Evolutionary conservation across 495 filamentous ascomycete species (phyloP), one percentile per base, ranked within the genome.

Genomic region (Penicilliopsis zonata): DNA sequence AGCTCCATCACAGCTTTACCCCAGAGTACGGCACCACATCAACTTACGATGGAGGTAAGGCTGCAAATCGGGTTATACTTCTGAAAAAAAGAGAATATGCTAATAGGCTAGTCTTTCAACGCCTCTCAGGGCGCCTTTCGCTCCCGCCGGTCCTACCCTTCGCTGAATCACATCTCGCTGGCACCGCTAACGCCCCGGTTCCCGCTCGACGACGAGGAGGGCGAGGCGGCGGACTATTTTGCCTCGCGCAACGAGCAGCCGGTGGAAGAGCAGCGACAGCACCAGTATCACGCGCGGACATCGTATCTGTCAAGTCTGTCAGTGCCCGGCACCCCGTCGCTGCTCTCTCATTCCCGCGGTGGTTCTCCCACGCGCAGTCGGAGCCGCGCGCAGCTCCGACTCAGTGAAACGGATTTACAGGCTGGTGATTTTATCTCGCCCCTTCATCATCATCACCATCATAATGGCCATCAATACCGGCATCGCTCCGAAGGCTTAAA

Each of bases 181-280:
- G 70, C 75, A 18, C 78, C 78, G 35, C 61, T 84, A 13, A 80
- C 76, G 10, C 70, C 76, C 30, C 69, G 65, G 50, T 70, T 78
- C 36, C 75, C 78, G 31, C 59, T 77, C 30, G 69, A 78, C 42
- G 52, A 63, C 32, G 67, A 74, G 34, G 44, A 41, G 12, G 37
- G 35, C 13, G 24, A 38, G 46, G 46, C 24, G 29, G 28, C 33
- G 31, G 54, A 59, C 39, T 57, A 62, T 37, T 61, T 61, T 43
- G 45, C 43, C n/a, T 36, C 43, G 13, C 42, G 35, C 4, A 33
- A 38, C 23, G 36, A 44, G 4, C 23, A 19, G 13, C n/a, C 32
- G 1, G 15, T 34, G 8, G 13, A 18, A 14, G 1, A 21, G n/a
- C 4, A 12, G 1, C 36, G 14, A 18, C 41, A 30, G 5, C 30